Percentiles rank a stretch among this genome's conserved stretches.
Evolutionary conservation across 140 eudicot genomes (phyloP).

Genomic region (Oenanthe javanica): DNA sequence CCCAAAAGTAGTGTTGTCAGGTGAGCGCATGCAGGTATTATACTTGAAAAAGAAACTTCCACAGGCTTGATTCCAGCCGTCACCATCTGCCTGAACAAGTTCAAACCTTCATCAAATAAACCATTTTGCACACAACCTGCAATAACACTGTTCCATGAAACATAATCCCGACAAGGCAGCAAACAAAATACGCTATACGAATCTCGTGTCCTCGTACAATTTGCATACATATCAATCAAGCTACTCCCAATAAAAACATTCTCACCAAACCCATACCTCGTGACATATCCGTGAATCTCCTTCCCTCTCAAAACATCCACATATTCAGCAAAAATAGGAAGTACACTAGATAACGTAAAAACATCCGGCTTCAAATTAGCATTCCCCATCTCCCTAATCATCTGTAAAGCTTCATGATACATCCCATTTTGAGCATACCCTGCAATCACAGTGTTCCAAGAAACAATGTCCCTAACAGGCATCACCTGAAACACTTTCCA

Average conservation of each 20-base stretch:
- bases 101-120: constrained; percentile 55
- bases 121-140: constrained; percentile 72
- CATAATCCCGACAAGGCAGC: constrained; percentile 37
- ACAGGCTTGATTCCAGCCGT: constrained; percentile 39
- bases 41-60: constrained; percentile 44
- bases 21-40: constrained; percentile 84
- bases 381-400: constrained; percentile 49
- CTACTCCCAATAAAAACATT: constrained; percentile 55
- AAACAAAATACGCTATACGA: constrained; percentile 38
- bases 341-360: constrained; percentile 56
- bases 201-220: constrained; percentile 44
- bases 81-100: constrained; percentile 55
- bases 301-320: constrained; percentile 56
- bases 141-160: constrained; percentile 65
- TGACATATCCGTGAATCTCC: constrained; percentile 76
- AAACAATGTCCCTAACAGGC: constrained; percentile 50
- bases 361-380: constrained; percentile 52
- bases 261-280: constrained; percentile 45
- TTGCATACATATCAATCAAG: constrained; percentile 66
- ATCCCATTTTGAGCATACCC: constrained; percentile 53
- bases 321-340: constrained; percentile 49
- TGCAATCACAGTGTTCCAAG: constrained; percentile 61
- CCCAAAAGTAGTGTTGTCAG: constrained; percentile 33
- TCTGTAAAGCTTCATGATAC: constrained; percentile 41
- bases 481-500: constrained; percentile 56